Evolutionary conservation across 177 flowering plant species (phyloP), one percentile per base, ranked within the genome.

Genomic region (Viscum album): DNA sequence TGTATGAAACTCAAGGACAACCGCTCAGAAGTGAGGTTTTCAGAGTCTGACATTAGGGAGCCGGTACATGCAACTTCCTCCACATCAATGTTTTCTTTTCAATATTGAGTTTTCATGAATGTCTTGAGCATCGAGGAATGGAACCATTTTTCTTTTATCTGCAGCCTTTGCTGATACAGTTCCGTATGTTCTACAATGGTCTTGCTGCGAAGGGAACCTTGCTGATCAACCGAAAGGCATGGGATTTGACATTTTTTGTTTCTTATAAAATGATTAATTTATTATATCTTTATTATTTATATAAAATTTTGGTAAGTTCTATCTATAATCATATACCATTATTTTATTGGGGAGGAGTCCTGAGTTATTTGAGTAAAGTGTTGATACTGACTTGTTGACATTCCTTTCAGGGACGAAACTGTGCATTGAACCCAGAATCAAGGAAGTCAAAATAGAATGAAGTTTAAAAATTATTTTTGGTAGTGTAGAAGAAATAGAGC

Each of bases 141-240:
- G 4, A 45, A 15, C 52, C 65, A 50, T 28, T 73, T 47, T 72
- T 56, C 21, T 28, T 36, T 68, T 59, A 62, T 35, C 73, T 71
- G 31, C 68, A 93, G 97, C 96, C 96, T 69, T 68, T 89, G 79
- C 75, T 93, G 71, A 85, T 89, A 52, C 98, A 91, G 66, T 79
- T 76, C 72, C 88, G 96, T 32, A 68, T 91, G 71, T 93, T 88
- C 80, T 0, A 86, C 71, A 75, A 83, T n/a, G 98, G 98, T 36
- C 17, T 0, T 79, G 96, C 97, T 77, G 83, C 83, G 33, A 90
- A 93, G 78, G 97, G 95, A 70, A 89, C 92, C 4, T 67, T 87
- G 32, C 86, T 89, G 33, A 66, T 90, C 17, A 87, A 90, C 72
- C 83, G 70, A 66, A 73, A 78, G 88, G 97, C 87, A 75, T 23